Evolutionary conservation across 2,329 filamentous ascomycete species (phyloP).

Genomic region (Fusarium ramigenum): DNA sequence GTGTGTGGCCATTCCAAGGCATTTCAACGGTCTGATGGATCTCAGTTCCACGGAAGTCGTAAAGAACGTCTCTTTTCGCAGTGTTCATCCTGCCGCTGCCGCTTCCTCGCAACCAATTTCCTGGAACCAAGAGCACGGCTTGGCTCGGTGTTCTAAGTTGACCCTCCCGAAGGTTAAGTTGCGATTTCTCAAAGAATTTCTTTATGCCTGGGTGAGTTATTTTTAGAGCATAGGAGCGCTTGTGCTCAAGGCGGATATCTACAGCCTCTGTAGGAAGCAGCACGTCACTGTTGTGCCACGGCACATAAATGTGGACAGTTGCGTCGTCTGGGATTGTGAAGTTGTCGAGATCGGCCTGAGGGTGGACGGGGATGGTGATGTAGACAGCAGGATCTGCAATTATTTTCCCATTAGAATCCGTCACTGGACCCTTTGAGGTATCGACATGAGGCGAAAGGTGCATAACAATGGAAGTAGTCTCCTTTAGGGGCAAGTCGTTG

Average conservation of each 20-base stretch:
- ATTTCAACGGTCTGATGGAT: slow-evolving; percentile 58
- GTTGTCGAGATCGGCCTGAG: slow-evolving; percentile 40
- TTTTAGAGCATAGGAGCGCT: slow-evolving; percentile 51
- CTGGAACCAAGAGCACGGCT: slow-evolving; percentile 22
- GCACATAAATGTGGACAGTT: slow-evolving; percentile 46
- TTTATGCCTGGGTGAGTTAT: slow-evolving; percentile 49
- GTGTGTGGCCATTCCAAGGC: slow-evolving; percentile 54
- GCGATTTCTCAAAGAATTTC: slow-evolving; percentile 56
- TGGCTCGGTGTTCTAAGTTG: slow-evolving; percentile 52
- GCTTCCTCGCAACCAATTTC: not conserved
- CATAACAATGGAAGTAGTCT: slow-evolving; percentile 53
- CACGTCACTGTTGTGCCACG: slow-evolving; percentile 51
- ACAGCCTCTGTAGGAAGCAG: slow-evolving; percentile 57
- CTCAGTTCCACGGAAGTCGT: slow-evolving; percentile 62
- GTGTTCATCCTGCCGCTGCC: not conserved
- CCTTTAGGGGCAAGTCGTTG: slow-evolving; percentile 37
- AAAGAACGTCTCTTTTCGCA: slow-evolving; percentile 36
- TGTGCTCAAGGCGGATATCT: slow-evolving; percentile 57
- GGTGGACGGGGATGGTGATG: slow-evolving; percentile 46
- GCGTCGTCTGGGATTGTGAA: slow-evolving; percentile 45
- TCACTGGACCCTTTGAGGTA: slow-evolving; percentile 24
- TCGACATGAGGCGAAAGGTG: slow-evolving; percentile 53
- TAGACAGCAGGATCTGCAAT: slow-evolving; percentile 38
- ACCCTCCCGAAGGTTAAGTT: slow-evolving; percentile 56
- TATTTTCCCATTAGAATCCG: not conserved